Base-by-base conservation (phyloP, 2,329 filamentous ascomycete species). In the Neophaeococcomyces aloes region DNA sequence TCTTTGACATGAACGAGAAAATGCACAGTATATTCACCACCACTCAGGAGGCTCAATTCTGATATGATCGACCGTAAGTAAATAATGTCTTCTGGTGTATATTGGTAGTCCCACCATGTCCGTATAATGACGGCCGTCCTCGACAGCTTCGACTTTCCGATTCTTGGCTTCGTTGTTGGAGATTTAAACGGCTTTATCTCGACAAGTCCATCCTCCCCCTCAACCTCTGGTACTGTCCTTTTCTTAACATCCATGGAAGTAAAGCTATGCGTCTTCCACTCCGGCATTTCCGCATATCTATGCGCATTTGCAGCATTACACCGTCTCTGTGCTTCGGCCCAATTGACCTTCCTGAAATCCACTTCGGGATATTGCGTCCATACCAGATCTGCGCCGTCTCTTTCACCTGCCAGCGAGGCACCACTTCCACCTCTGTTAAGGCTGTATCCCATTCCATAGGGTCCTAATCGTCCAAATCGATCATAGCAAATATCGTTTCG, bases 401-500 rank as follows among this genome's bases (percentile, higher is more conserved):
- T 78, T 50, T 95, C 84, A 17, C 86, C 86, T 55, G 87, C 79
- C 61, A 93, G 76, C 8, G 86, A 88, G n/a, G 84, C 79, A 3
- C 89, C 87, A 19, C 83, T 78, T 1, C 89, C 89, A 10, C 89
- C 89, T 51, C 74, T 78, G 46, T 79, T 78, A 27, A 74, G 69
- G 25, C 83, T 85, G 61, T 96, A 96, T 7, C 89, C 89, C 48
- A 86, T 77, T 0, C 89, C 89, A 55, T 98, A 98, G 0, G 89
- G 84, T 0, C 86, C 88, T 23, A 91, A 76, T 50, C 87, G 76
- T 2, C 89, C 89, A 59, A 85, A 94, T 2, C 91, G 76, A 54
- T 98, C 91, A 58, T 94, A 95, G 65, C 91, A 98, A 36, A 95
- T 76, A 56, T 94, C 82, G 52, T 93, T 78, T 14, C 83, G 77